Evolutionary conservation across 192 early-diverging fungal genomes (phyloP), one percentile per base, ranked within the genome.

Genomic region (Entomortierella chlamydospora): DNA sequence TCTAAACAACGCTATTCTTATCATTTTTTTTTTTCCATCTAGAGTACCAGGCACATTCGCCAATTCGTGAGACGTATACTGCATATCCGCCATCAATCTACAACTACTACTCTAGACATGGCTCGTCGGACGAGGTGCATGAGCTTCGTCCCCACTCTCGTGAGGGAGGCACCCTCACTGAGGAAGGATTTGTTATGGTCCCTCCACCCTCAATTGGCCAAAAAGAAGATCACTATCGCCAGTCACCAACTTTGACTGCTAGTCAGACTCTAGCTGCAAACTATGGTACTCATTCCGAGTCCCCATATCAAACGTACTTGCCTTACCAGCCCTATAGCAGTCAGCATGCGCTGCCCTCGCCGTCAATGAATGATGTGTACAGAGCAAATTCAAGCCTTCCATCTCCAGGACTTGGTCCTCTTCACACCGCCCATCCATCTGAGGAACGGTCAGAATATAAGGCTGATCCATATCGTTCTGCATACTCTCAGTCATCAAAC

Each of bases 1-100:
- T 29, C 8, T 28, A 23, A 20, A 47, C 45, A 41, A 41, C 6
- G 13, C 39, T 59, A 18, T 61, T 22, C 13, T 43, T 55, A 15
- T 39, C 31, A 25, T 22, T 28, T 50, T 34, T 26, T 26, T 39
- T 45, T 18, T 45, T 41, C 6, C 18, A 18, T 61, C 61, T 61
- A 78, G 73, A 78, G 25, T 78, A 78, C 56, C 73, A 78, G 33
- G 37, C 73, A 5, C 66, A 78, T 23, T 78, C 73, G 8, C 73
- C 73, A 17, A 69, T 59, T n/a, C 60, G 66, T 20, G 67, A 69
- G 18, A 67, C 9, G 26, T 39, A 55, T 22, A 39, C 57, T 13
- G 51, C 56, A 2, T 68, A 64, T 18, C 56, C 73, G 2, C 45
- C 51, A 2, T 49, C 55, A 4, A 29, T 55, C 0, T 52, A 37